Evolutionary conservation across 306 rosid species (phyloP).

Genomic region (Hylodesmum podocarpum): DNA sequence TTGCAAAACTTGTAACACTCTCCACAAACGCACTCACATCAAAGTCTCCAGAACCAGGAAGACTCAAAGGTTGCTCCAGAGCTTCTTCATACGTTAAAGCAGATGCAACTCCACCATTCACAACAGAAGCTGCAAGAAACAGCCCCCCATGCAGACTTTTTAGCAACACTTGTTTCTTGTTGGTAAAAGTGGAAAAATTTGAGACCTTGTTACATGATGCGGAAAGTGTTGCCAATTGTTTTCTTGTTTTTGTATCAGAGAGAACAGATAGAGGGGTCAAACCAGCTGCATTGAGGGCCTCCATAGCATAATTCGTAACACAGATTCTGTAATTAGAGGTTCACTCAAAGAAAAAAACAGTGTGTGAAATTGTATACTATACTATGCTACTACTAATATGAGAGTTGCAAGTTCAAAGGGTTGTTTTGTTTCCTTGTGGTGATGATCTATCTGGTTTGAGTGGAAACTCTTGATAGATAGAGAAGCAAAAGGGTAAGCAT

Average conservation of each 20-base stretch:
- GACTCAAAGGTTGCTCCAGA: conserved; percentile 39
- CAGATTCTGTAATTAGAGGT: not conserved
- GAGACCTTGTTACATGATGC: conserved; percentile 51
- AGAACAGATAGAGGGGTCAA: conserved; percentile 81
- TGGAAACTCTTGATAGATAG: conserved; percentile 17
- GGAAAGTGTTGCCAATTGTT: conserved; percentile 36
- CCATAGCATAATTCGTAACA: conserved; percentile 83
- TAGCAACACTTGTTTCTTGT: conserved; percentile 32
- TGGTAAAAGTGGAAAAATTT: conserved; percentile 32
- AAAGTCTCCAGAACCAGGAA: conserved; percentile 41
- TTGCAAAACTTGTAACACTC: conserved; percentile 51
- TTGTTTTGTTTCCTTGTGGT: conserved; percentile 19
- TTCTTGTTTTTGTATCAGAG: conserved; percentile 61
- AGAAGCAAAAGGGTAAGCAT: not conserved
- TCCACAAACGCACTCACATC: conserved; percentile 58
- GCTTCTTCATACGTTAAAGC: conserved; percentile 91
- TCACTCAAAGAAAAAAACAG: conserved; percentile 2
- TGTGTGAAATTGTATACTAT: too few relatives aligned
- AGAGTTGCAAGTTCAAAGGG: conserved; percentile 9
- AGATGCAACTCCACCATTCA: conserved; percentile 53
- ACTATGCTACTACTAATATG: conserved; percentile 22
- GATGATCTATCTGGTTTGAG: conserved; percentile 20
- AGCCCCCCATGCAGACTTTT: conserved; percentile 52
- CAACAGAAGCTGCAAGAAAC: conserved; percentile 55
- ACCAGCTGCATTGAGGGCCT: conserved; percentile 86